Evolutionary conservation across 1,139 yeast genomes (phyloP).

Genomic region (Debaryomyces sp.): DNA sequence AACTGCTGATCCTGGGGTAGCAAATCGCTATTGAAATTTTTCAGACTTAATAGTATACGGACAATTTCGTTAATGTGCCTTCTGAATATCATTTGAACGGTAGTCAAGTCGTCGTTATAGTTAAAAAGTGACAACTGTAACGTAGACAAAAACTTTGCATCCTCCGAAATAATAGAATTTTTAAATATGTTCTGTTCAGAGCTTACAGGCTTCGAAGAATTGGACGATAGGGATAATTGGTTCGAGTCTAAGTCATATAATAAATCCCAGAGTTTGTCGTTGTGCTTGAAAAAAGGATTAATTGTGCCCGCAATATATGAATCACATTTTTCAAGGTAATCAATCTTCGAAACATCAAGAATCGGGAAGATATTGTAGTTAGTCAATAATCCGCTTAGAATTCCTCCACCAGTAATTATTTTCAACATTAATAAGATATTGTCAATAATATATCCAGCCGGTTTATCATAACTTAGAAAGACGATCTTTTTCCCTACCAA

Average conservation of each 20-base stretch:
- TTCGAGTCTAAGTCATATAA: slow-evolving; percentile 57
- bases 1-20: slow-evolving; percentile 26
- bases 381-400: slow-evolving; percentile 51
- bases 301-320: slow-evolving; percentile 69
- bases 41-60: slow-evolving; percentile 43
- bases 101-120: slow-evolving; percentile 52
- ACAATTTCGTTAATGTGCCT: slow-evolving; percentile 51
- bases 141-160: slow-evolving; percentile 49
- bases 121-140: slow-evolving; percentile 47
- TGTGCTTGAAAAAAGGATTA: slow-evolving; percentile 64
- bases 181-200: slow-evolving; percentile 18
- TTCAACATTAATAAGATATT: slow-evolving; percentile 55
- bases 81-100: slow-evolving; percentile 49
- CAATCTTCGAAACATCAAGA: slow-evolving; percentile 63
- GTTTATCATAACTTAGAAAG: slow-evolving; percentile 56
- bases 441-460: slow-evolving; percentile 59
- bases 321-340: slow-evolving; percentile 52
- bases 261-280: slow-evolving; percentile 61
- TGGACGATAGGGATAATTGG: slow-evolving; percentile 42
- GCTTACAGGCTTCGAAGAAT: slow-evolving; percentile 13
- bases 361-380: slow-evolving; percentile 60
- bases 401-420: slow-evolving; percentile 61
- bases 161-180: slow-evolving; percentile 48
- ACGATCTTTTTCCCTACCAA: slow-evolving; percentile 60
- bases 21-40: slow-evolving; percentile 32